phyloP scores from a whole-genome alignment of 139 green algal species.

The Micromonas commoda region DNA sequence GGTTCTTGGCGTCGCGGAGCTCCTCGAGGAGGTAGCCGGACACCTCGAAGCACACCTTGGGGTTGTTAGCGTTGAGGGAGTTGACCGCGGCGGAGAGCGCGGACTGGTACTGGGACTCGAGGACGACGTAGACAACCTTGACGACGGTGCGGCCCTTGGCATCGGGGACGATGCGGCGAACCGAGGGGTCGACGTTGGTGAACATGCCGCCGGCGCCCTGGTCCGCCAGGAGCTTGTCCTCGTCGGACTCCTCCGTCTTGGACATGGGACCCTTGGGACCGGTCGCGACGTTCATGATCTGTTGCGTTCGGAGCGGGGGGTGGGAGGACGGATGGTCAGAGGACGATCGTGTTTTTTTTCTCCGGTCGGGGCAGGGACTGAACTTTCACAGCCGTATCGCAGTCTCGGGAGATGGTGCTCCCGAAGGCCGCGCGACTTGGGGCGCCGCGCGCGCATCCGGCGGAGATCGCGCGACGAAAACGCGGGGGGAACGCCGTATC shows the following conservation, averaged over 20 bases:
- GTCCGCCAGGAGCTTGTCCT: slow-evolving; percentile 16
- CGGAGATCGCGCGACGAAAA: no score
- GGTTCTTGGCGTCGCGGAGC: slow-evolving; percentile 83
- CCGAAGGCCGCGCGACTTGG: no score
- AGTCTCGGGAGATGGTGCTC: no score
- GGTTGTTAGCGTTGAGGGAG: slow-evolving; percentile 80
- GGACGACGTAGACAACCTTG: slow-evolving; percentile 94
- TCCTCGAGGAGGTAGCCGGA: slow-evolving; percentile 97
- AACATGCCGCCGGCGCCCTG: slow-evolving; percentile 63
- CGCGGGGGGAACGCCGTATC: no score
- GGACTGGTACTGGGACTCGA: slow-evolving; percentile 98
- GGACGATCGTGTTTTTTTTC: neutral
- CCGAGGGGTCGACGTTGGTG: slow-evolving; percentile 85
- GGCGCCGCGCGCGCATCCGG: no score
- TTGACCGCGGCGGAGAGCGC: slow-evolving; percentile 72
- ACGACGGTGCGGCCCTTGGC: slow-evolving; percentile 44
- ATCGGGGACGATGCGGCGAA: slow-evolving; percentile 55
- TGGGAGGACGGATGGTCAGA: neutral
- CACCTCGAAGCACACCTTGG: slow-evolving; percentile 82
- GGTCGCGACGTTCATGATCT: neutral
- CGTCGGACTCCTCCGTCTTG: neutral
- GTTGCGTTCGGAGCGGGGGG: no score
- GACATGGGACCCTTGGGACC: neutral
- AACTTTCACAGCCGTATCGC: no score
- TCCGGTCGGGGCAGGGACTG: no score